Percentiles rank a stretch among this genome's conserved stretches.
Conservation (phyloP, 345 rosid species). For the Rubroshorea leprosula region DNA sequence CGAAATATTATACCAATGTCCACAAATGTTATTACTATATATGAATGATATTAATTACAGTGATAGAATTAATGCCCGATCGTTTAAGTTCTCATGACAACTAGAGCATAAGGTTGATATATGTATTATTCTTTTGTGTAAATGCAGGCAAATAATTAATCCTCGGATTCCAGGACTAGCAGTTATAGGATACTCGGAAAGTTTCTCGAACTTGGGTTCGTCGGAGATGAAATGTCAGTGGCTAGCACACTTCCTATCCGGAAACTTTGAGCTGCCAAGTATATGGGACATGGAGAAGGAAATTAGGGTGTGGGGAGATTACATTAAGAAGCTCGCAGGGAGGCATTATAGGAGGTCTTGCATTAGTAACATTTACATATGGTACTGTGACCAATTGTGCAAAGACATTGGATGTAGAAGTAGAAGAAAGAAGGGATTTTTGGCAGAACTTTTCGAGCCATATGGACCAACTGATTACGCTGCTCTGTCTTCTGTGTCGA, state of each 20-base stretch:
- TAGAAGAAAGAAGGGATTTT: slow-evolving; percentile 32
- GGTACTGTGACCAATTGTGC: slow-evolving; percentile 38
- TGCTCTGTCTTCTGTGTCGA: background rate
- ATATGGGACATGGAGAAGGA: slow-evolving; percentile 25
- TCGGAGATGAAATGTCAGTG: slow-evolving; percentile 23
- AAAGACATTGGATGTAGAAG: slow-evolving; percentile 34
- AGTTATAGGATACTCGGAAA: slow-evolving; percentile 16
- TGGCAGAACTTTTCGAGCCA: slow-evolving; percentile 30
- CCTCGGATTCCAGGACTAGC: slow-evolving; percentile 29
- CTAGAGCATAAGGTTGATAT: background rate
- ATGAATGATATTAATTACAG: too few species aligned
- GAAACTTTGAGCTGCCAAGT: slow-evolving; percentile 17
- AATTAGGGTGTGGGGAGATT: slow-evolving; percentile 19
- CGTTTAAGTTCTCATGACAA: too few species aligned
- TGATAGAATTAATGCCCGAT: too few species aligned
- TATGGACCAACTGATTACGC: slow-evolving; percentile 33
- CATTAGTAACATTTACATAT: slow-evolving; percentile 14
- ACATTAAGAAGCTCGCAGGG: slow-evolving; percentile 15
- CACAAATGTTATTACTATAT: too few species aligned
- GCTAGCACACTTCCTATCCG: slow-evolving; percentile 17
- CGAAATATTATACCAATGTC: too few species aligned
- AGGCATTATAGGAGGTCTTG: slow-evolving; percentile 23
- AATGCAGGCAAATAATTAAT: slow-evolving; percentile 23
- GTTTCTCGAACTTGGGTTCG: background rate
- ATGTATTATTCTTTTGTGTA: background rate